Base-by-base conservation (phyloP, 2,329 filamentous ascomycete species). In the Periconia sp. region DNA sequence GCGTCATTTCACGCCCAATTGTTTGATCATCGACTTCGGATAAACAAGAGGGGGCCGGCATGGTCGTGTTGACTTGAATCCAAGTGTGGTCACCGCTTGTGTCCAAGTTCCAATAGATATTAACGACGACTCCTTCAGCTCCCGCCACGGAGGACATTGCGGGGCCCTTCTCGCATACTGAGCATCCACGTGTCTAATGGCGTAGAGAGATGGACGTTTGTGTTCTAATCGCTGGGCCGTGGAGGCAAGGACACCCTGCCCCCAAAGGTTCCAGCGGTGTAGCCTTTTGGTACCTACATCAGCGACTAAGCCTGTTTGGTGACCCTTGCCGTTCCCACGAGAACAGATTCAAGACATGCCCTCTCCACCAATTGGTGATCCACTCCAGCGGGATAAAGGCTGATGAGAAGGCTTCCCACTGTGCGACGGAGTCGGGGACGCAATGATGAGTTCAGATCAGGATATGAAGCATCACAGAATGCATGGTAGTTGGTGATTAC, bases 251-350 rank as follows among this genome's bases (percentile, higher is more conserved):
- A 37, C 33, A 6, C 33, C 33, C 33, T 37, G 33, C 33, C 33
- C 15, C 33, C 33, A 5, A 37, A 37, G 20, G 20, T 45, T 14
- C 43, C 27, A 30, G 43, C 43, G 43, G 43, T 45, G 43, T 45
- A 33, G 43, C 23, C 43, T 45, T 27, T 31, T 31, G 23, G 43
- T 45, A n/a, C 43, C 43, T 45, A 30, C 43, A 45, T 45, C 43
- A n/a, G 19, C 43, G 19, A 11, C 43, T 33, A 45, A 45, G 15
- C 43, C 41, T 17, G 3, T 42, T 42, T 17, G 6, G 41, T 11
- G 3, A 13, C 33, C 23, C 30, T 45, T 30, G 43, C 43, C 14
- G 9, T 18, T 19, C 20, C 43, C 43, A 45, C 43, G 43, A 45
- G 23, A 45, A 45, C 27, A 31, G 17, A 15, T 23, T 45, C 19